Evolutionary conservation across 441 rosid genomes (phyloP), one percentile per base, ranked within the genome.

Genomic region (Gossypium lobatum): DNA sequence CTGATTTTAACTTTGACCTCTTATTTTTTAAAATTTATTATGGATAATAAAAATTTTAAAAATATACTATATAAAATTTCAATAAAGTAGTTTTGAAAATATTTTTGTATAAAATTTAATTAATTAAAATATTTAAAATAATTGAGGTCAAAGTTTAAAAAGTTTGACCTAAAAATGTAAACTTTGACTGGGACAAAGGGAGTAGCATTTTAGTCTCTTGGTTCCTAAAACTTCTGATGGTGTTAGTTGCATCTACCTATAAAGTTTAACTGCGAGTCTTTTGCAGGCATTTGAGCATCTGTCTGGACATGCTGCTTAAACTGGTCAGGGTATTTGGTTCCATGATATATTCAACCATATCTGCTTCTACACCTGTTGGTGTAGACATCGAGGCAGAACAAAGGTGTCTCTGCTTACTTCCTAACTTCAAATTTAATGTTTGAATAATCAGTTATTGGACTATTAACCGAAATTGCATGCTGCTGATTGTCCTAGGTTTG

Each of bases 381-480:
- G 91, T 93, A 72, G 98, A 96, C 82, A 91, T 96, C 64, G 99
- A 96, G 87, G 98, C 97, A 57, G 98, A 96, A 77, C 94, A 89
- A 81, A 96, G 99, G 99, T 92, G 63, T 34, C 83, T 74, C 3
- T 26, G 14, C 18, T 45, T 76, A 59, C 73, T 34, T 57, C 73
- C 67, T 77, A 55, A 31, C 71, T 73, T 52, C 72, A 64, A 52
- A 59, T 64, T 53, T 23, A 52, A 13, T 52, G 31, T 17, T 65
- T 64, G 3, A 61, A 11, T 50, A n/a, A 62, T n/a, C 20, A 14
- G 3, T 73, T 62, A 13, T 42, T 9, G 20, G 61, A 70, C 7
- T 11, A n/a, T 25, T 53, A 58, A 57, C n/a, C 53, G 76, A 66
- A 28, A 75, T 63, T 72, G 18, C 42, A 48, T 62, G 34, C 60